Evolutionary conservation across 2,329 filamentous ascomycete species (phyloP).

Genomic region (Scedosporium minutisporum): DNA sequence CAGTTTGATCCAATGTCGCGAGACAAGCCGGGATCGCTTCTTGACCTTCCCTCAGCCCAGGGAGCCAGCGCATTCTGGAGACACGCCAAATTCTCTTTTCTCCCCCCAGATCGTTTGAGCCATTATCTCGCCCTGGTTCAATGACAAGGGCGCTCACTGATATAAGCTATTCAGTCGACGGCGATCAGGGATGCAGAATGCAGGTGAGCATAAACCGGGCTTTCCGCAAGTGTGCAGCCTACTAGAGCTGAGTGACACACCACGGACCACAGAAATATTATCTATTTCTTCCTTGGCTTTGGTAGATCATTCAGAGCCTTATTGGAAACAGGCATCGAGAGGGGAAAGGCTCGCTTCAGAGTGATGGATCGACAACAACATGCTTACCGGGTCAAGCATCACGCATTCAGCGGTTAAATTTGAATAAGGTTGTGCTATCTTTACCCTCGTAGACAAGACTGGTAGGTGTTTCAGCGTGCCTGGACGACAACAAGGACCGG

Average conservation of each 20-base stretch:
- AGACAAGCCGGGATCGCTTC: not conserved
- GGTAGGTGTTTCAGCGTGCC: not conserved
- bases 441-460: not conserved
- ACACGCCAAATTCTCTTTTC: not conserved
- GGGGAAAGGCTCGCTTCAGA: not conserved
- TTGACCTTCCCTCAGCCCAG: not conserved
- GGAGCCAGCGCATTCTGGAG: not conserved
- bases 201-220: not conserved
- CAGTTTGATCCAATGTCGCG: not conserved
- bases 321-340: not conserved
- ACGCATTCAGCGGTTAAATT: not conserved
- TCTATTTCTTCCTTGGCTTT: not conserved
- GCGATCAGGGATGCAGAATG: not conserved
- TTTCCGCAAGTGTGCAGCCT: not conserved
- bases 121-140: not conserved
- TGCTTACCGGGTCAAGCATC: not conserved
- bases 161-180: not conserved
- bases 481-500: not conserved
- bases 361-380: not conserved
- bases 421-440: too few relatives aligned
- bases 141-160: not conserved
- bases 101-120: not conserved
- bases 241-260: not conserved
- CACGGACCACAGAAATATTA: not conserved
- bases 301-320: not conserved